Conservation (phyloP, 1,139 yeast species). For the Schizosaccharomyces versatilis region DNA sequence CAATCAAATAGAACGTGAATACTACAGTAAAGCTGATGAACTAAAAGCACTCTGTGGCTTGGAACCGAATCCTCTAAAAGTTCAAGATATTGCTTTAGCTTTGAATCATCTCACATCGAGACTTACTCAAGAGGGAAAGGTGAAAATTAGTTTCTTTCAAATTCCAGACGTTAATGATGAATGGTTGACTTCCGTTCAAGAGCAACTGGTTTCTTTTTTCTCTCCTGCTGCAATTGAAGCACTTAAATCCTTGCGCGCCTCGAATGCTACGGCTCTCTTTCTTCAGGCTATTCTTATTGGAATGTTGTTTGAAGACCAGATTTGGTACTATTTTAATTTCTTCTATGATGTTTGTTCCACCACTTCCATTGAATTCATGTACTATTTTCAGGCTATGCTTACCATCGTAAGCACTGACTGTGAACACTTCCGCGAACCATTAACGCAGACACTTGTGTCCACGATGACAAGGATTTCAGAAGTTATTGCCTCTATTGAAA, state of each 20-base stretch:
- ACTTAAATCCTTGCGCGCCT: neutral
- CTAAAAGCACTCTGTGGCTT: neutral
- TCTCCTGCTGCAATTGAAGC: constrained; percentile 1
- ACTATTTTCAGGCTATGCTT: neutral
- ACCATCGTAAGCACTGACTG: neutral
- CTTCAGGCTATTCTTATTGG: neutral
- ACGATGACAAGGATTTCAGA: neutral
- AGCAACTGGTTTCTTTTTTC: neutral
- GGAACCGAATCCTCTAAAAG: neutral
- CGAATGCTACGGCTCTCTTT: neutral
- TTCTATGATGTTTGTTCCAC: neutral
- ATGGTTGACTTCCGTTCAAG: neutral
- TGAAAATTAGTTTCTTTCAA: neutral
- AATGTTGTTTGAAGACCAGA: neutral
- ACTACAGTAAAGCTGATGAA: neutral
- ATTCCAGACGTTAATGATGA: neutral
- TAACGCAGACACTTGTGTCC: neutral
- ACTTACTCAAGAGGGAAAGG: neutral
- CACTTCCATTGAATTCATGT: neutral
- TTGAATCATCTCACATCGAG: neutral
- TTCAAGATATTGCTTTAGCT: neutral
- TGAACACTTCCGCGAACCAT: constrained; percentile 2
- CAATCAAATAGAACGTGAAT: neutral
- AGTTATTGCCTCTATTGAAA: neutral
- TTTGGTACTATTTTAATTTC: neutral